A percentile compares a stretch with the other conserved stretches of the same genome.
These are phyloP conservation scores for Allomyces javanicus DNA, from an alignment of 192 early-diverging fungal species.

Conservation along the genomic window DNA sequence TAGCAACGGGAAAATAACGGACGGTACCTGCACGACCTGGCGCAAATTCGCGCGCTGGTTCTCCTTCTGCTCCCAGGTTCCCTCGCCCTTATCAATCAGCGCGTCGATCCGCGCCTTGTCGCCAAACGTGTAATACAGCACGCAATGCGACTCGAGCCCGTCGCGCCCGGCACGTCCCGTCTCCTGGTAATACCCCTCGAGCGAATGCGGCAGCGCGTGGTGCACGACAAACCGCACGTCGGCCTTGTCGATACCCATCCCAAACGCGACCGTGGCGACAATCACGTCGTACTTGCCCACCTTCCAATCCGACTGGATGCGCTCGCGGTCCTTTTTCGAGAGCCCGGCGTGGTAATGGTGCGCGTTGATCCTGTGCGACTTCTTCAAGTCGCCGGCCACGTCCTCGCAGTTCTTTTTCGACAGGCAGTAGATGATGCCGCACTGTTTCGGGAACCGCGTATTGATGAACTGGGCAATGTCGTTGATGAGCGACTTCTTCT, in stretches of 20 bases:
- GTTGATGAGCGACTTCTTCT: conserved; percentile 26
- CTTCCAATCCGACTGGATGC: conserved; percentile 72
- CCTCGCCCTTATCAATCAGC: conserved; percentile 70
- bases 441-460: conserved; percentile 32
- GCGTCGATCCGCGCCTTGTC: conserved; percentile 54
- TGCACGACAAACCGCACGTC: conserved; percentile 94
- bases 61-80: conserved; percentile 62
- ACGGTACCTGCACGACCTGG: conserved; percentile 21
- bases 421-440: conserved; percentile 83
- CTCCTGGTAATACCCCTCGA: conserved; percentile 95
- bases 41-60: conserved; percentile 38
- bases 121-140: conserved; percentile 57
- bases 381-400: conserved; percentile 44
- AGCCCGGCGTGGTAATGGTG: conserved; percentile 80
- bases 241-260: conserved; percentile 94
- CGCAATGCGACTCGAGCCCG: conserved; percentile 60
- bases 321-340: conserved; percentile 48
- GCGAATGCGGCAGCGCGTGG: conserved; percentile 62
- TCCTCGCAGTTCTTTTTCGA: conserved; percentile 64
- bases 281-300: conserved; percentile 52
- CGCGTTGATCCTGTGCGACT: conserved; percentile 33
- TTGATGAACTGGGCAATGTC: conserved; percentile 58
- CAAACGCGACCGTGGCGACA: conserved; percentile 91
- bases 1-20: background rate
- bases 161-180: conserved; percentile 91